These are phyloP conservation scores for Trichoderma sp. DNA, from an alignment of 2,329 filamentous ascomycete genomes.

Conservation along the genomic window DNA sequence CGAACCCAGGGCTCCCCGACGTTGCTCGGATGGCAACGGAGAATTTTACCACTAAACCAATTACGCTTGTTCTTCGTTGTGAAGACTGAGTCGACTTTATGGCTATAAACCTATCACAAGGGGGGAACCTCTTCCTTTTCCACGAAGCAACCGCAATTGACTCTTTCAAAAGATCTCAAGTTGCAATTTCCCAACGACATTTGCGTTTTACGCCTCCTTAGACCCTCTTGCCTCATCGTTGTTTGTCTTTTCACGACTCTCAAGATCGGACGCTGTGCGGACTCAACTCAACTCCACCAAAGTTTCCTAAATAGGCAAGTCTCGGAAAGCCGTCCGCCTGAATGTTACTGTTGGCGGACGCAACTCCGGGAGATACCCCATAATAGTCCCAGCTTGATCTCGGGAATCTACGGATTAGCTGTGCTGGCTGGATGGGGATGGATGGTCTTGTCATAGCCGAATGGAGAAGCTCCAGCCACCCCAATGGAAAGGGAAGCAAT, in stretches of 20 bases:
- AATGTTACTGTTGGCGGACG: background rate
- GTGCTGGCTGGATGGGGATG: background rate
- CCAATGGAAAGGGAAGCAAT: background rate
- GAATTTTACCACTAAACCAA: slow-evolving; percentile 23
- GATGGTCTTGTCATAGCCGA: background rate
- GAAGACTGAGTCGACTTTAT: accelerated
- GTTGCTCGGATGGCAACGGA: slow-evolving; percentile 22
- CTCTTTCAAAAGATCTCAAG: too few species aligned
- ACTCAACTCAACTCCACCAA: background rate
- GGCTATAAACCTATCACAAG: accelerated
- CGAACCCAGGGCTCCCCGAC: slow-evolving; percentile 22
- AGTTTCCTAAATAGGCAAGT: background rate
- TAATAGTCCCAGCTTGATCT: background rate
- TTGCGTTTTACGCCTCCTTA: background rate
- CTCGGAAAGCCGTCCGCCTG: background rate
- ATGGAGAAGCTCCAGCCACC: background rate
- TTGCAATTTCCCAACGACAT: too few species aligned
- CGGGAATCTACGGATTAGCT: background rate
- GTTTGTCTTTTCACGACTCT: too few species aligned
- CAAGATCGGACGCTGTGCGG: background rate
- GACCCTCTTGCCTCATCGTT: background rate
- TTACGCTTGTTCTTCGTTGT: slow-evolving; percentile 13
- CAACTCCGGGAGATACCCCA: background rate
- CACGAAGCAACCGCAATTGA: too few species aligned
- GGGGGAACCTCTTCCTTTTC: background rate